Base-by-base conservation (phyloP, 768 basidiomycete species). In the Suillus occidentalis region DNA sequence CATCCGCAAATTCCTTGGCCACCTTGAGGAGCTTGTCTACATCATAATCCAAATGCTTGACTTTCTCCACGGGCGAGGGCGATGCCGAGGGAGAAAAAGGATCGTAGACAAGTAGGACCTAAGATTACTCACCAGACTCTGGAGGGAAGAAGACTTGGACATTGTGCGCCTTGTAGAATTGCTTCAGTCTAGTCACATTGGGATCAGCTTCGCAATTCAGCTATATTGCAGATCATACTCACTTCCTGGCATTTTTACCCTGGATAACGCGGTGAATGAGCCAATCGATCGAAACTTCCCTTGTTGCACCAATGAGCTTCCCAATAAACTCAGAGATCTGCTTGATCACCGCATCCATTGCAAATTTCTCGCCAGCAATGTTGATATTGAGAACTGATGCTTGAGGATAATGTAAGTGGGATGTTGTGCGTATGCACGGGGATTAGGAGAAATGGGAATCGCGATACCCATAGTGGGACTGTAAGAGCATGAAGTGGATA, bases 111-210 rank as follows among this genome's bases (percentile, higher is more conserved):
- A 98, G 81, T 39, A 97, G 81, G 67, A 96, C 85, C 37, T 84
- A 82, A 3, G 89, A 90, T 39, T 87, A 87, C 70, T 96, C 94
- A 50, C 84, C 82, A 36, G 87, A 79, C 75, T 95, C 92, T n/a
- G 83, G 80, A 45, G 97, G 97, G 85, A 98, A 99, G 79, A 91
- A 90, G n/a, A 91, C 84, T 50, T 85, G 80, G 65, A 99, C 89
- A 69, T 90, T 90, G 76, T 96, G 86, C 20, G 78, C 78, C 25
- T 94, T 90, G 69, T 95, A 86, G 78, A 95, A 88, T 67, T 89
- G 87, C 76, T 90, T 89, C 71, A 97, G 79, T 78, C 94, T 93
- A 20, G 25, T 59, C 25, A 42, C 40, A 42, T 31, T 18, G 28
- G 6, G 10, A 42, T 59, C 1, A 59, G 40, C 58, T 31, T 25